Evolutionary conservation across 345 rosid genomes (phyloP).

Genomic region (Eucalyptus pumila): DNA sequence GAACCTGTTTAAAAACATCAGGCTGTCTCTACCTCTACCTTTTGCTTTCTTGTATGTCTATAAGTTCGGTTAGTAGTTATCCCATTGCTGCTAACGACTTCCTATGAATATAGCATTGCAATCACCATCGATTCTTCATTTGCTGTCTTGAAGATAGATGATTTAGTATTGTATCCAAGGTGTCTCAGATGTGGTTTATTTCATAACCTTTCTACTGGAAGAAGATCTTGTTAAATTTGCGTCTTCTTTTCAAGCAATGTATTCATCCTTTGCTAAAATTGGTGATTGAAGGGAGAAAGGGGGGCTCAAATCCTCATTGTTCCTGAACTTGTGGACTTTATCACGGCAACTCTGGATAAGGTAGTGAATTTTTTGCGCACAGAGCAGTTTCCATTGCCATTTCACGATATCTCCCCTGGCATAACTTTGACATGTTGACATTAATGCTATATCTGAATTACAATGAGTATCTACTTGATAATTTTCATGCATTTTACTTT

Average conservation of each 20-base stretch:
- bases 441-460: neutral
- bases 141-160: neutral
- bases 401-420: neutral
- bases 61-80: neutral
- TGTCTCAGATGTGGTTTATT: neutral
- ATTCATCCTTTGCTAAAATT: neutral
- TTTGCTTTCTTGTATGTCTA: neutral
- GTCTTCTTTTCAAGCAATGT: neutral
- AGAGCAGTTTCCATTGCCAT: neutral
- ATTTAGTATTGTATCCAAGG: neutral
- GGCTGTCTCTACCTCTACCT: neutral
- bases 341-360: conserved; percentile 70
- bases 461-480: neutral
- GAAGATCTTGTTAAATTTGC: neutral
- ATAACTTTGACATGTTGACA: neutral
- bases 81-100: neutral
- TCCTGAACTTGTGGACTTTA: conserved; percentile 82
- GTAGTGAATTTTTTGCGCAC: conserved; percentile 12
- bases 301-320: conserved; percentile 81
- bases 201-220: neutral
- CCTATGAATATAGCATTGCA: neutral
- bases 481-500: neutral
- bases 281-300: conserved; percentile 50
- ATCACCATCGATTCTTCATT: neutral
- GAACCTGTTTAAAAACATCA: neutral